A percentile compares a stretch with the other conserved stretches of the same genome.
These are phyloP conservation scores for Puccinia brachypodii DNA, from an alignment of 1,284 basidiomycete species.

Conservation along the genomic window DNA sequence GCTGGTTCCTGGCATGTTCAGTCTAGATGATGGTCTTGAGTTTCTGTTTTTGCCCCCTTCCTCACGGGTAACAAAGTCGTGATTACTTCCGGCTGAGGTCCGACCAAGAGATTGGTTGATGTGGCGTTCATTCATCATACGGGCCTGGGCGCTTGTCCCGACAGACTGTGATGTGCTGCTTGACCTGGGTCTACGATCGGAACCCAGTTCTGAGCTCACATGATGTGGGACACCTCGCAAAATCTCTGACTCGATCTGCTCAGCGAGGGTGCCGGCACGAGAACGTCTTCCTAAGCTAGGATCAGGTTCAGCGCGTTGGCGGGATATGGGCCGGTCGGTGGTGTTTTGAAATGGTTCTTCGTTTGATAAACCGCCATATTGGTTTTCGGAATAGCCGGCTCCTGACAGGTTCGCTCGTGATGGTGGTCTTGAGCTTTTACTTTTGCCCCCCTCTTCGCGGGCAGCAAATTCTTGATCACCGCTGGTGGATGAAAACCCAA, in stretches of 20 bases:
- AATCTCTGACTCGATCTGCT: not conserved
- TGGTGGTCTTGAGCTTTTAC: slow-evolving; percentile 11
- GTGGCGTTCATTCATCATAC: not conserved
- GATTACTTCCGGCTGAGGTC: slow-evolving; percentile 6
- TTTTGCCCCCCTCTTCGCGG: not conserved
- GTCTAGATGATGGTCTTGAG: slow-evolving; percentile 28
- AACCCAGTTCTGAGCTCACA: not conserved
- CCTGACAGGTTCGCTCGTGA: not conserved
- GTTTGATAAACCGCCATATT: not conserved
- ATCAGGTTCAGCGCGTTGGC: not conserved
- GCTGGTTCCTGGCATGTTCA: not conserved
- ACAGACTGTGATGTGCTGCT: slow-evolving; percentile 15
- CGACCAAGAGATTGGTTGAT: not conserved
- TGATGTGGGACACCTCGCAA: not conserved
- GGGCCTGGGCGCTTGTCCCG: not conserved
- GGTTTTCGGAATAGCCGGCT: not conserved
- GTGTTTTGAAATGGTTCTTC: not conserved
- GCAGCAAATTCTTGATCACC: not conserved
- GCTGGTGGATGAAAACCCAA: slow-evolving; percentile 4
- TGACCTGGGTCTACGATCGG: slow-evolving; percentile 23
- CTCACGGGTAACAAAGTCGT: not conserved
- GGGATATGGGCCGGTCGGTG: too few relatives aligned
- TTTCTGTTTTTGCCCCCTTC: not conserved
- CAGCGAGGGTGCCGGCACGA: not conserved
- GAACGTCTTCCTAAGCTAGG: slow-evolving; percentile 10